Evolutionary conservation across 371 early-diverging fungal species (phyloP), one percentile per base, ranked within the genome.

Genomic region (Thermomucor indicae-seudaticae): DNA sequence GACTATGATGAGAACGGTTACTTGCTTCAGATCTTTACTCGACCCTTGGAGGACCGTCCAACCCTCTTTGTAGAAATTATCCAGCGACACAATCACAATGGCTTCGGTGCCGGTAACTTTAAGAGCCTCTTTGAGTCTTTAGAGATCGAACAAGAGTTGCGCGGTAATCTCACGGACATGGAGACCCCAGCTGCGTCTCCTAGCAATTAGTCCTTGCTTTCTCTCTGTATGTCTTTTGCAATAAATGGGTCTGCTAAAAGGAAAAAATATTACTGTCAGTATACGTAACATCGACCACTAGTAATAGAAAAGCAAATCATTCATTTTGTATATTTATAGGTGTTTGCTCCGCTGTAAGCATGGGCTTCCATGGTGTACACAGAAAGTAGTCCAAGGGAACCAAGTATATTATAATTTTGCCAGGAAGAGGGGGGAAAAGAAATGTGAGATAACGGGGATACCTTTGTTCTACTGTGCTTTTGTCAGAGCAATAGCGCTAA

Each of bases 61-160:
- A 97, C 98, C 2, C 75, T 96, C 32, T 97, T 96, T 69, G 78
- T 94, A 38, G 98, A 97, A 70, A 85, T 97, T 63, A 97, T 96
- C 63, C 97, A 97, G 72, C 88, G 97, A 31, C 81, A 87, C 45
- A 93, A 94, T 67, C 92, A 93, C 61, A 81, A 90, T 67, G 96
- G 98, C 22, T 97, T 96, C 66, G 98, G 98, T 49, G 96, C 96
- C 34, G 98, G 98, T 47, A 97, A 97, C 81, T 97, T 97, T 81
- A 92, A 95, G 88, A 90, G 90, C 57, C 76, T 93, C 49, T 97
- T 97, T 74, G 96, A 94, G 72, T 81, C 91, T 32, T 85, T 97
- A 43, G 98, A 97, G 77, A 64, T 80, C 31, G 98, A 97, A 78
- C 97, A 97, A 75, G 90, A 79, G 11, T 70, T 82, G 44, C 89